A percentile compares a stretch with the other conserved stretches of the same genome.
These are phyloP conservation scores for Neolentinus lepideus DNA, from an alignment of 1,284 basidiomycete genomes.

Conservation along the genomic window DNA sequence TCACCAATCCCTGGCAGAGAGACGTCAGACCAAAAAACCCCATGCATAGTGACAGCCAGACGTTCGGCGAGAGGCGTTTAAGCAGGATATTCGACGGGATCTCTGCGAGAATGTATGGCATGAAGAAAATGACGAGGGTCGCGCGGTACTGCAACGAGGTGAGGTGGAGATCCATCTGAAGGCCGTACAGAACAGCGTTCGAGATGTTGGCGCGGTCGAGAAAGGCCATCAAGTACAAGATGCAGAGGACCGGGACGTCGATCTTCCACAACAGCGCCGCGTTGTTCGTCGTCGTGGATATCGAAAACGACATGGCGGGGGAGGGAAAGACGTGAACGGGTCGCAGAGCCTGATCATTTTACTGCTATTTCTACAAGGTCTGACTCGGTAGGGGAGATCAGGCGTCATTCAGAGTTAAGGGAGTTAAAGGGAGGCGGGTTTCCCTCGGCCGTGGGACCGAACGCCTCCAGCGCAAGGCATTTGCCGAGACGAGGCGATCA, in stretches of 20 bases:
- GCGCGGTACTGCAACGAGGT: constrained; percentile 21
- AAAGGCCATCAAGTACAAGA: constrained; percentile 23
- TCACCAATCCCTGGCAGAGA: constrained; percentile 25
- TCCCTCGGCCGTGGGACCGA: too few species aligned
- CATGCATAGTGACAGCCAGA: constrained; percentile 24
- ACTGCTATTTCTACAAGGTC: too few species aligned
- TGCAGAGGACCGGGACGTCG: constrained; percentile 21
- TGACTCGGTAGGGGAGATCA: too few species aligned
- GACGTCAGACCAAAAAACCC: constrained; percentile 28
- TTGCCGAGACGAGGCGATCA: too few species aligned
- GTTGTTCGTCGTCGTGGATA: constrained; percentile 11
- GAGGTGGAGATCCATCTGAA: constrained; percentile 21
- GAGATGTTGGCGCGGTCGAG: constrained; percentile 27
- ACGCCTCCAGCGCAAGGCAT: too few species aligned
- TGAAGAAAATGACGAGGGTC: constrained; percentile 25
- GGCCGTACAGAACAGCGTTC: constrained; percentile 21
- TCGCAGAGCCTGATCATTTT: too few species aligned
- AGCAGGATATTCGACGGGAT: constrained; percentile 24
- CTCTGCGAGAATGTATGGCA: constrained; percentile 24
- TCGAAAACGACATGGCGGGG: background rate
- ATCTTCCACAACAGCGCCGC: constrained; percentile 22
- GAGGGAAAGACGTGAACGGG: background rate
- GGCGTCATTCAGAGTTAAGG: too few species aligned
- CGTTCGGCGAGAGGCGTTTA: constrained; percentile 23
- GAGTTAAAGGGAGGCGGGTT: too few species aligned